Base-by-base conservation (phyloP, 192 early-diverging fungal species). In the Kickxella alabastrina region DNA sequence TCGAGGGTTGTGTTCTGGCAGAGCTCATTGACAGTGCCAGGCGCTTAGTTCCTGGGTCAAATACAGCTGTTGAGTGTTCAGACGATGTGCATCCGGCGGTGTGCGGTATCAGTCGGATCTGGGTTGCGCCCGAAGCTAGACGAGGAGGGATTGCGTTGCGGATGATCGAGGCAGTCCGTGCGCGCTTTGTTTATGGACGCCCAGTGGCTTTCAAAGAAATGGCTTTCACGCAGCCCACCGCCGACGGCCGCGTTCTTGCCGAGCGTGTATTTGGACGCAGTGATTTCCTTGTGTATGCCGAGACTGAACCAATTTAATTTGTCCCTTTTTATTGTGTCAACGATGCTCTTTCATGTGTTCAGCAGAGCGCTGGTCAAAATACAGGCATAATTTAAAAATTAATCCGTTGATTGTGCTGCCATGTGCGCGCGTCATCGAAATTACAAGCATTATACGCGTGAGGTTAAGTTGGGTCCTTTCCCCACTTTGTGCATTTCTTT, bases 21-120 rank as follows among this genome's bases (percentile, higher is more conserved):
- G 78, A 82, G 48, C 24, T 34, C n/a, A 73, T 79, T 24, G 12
- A 31, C 2, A 40, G 27, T 3, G 71, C 71, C 2, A 39, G 28
- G 1, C 59, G 71, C 10, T 28, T 75, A 3, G 38, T 34, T 3
- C 23, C 44, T 1, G 45, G 41, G 4, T 15, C 51, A 6, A 15
- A 37, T 2, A 29, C 3, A 3, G 19, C 57, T 13, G 39, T 49
- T 44, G 54, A 34, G n/a, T 47, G 26, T 6, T 34, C 32, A 14
- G 38, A 28, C 1, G 38, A 39, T 14, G 34, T 32, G 10, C 44
- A 55, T 10, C 51, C 52, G 9, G 75, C 68, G 0, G 40, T 45
- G 0, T 80, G 81, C 45, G 81, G 81, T 3, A 80, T 82, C 25
- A 79, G 73, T 37, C 75, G 81, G 0, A 67, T 82, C 34, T 82